These are phyloP conservation scores for Durotheca rogersii DNA, from an alignment of 495 filamentous ascomycete species.

Conservation along the genomic window DNA sequence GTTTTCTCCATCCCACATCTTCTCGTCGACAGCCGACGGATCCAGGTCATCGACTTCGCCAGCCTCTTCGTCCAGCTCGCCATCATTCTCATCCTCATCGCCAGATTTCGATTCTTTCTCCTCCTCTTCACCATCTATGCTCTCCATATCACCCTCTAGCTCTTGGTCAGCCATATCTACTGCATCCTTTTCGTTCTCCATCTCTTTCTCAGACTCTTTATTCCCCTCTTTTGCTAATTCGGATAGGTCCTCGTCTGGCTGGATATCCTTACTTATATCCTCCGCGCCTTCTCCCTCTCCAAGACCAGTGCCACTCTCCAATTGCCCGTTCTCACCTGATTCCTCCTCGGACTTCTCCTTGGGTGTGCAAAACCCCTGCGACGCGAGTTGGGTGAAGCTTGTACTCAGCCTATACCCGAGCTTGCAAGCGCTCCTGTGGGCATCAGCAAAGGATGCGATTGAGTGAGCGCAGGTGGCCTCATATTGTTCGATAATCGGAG, in stretches of 20 bases:
- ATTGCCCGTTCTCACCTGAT: slow-evolving; percentile 65
- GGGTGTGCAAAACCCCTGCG: slow-evolving; percentile 89
- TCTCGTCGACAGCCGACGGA: slow-evolving; percentile 88
- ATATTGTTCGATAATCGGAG: slow-evolving; percentile 77
- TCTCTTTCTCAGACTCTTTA: slow-evolving; percentile 66
- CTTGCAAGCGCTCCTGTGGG: slow-evolving; percentile 70
- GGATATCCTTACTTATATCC: slow-evolving; percentile 95
- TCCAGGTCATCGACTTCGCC: slow-evolving; percentile 89
- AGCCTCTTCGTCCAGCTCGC: slow-evolving; percentile 81
- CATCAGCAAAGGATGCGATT: slow-evolving; percentile 51
- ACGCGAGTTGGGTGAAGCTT: slow-evolving; percentile 70
- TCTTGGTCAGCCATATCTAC: slow-evolving; percentile 93
- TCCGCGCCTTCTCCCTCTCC: slow-evolving; percentile 93
- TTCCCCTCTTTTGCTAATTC: slow-evolving; percentile 84
- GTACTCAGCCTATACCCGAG: slow-evolving; percentile 71
- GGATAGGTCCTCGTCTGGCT: slow-evolving; percentile 87
- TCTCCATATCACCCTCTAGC: slow-evolving; percentile 75
- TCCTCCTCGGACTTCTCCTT: slow-evolving; percentile 69
- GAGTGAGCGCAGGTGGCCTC: slow-evolving; percentile 56
- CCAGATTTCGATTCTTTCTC: slow-evolving; percentile 54
- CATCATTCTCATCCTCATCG: slow-evolving; percentile 57
- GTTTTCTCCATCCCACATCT: slow-evolving; percentile 89
- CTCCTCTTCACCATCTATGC: slow-evolving; percentile 58
- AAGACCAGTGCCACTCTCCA: slow-evolving; percentile 93
- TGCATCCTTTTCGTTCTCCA: slow-evolving; percentile 83